These are phyloP conservation scores for Piromyces finnis DNA, from an alignment of 192 early-diverging fungal species.

Conservation along the genomic window DNA sequence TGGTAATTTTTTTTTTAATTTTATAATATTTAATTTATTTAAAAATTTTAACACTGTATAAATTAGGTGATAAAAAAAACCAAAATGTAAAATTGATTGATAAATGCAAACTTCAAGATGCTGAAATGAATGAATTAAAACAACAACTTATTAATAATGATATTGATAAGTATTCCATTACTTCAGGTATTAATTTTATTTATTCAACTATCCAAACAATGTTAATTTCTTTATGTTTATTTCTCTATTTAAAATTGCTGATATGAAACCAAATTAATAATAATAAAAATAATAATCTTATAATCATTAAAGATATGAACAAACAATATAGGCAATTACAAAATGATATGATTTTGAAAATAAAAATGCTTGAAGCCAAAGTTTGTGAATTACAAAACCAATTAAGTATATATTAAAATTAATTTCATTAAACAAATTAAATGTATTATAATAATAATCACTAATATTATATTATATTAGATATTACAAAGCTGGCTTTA, in stretches of 20 bases:
- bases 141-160: neutral
- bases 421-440: neutral
- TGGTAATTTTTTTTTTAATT: conserved; percentile 6
- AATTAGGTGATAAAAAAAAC: conserved; percentile 4
- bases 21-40: conserved; percentile 10
- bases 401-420: conserved; percentile 8
- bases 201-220: no score
- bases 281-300: neutral
- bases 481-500: conserved; percentile 9
- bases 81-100: conserved; percentile 17
- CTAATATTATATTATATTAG: no score
- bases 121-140: neutral
- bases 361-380: conserved; percentile 26
- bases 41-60: neutral
- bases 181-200: neutral
- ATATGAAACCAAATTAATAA: no score
- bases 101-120: conserved; percentile 13
- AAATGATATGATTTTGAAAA: conserved; percentile 28
- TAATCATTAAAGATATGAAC: conserved; percentile 16
- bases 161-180: conserved; percentile 4
- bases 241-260: no score
- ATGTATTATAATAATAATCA: no score
- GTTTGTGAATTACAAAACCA: conserved; percentile 26
- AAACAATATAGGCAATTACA: conserved; percentile 44
- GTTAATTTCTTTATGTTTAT: no score